Base-by-base conservation (phyloP, 192 early-diverging fungal species). In the Chytriomyces hyalinus region DNA sequence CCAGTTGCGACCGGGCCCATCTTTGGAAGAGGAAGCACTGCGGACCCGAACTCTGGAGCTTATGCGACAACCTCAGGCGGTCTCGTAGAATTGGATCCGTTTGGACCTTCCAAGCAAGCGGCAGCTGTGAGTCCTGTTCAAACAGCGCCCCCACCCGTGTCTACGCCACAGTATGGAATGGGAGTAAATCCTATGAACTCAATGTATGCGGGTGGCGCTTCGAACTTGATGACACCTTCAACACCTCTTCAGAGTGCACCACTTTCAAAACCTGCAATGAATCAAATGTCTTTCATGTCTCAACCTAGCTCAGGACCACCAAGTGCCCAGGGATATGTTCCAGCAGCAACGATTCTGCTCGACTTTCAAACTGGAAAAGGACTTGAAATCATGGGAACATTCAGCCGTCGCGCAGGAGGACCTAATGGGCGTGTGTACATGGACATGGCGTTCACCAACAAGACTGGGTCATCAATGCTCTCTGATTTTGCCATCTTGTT, bases 401-500 rank as follows among this genome's bases (percentile, higher is more conserved):
- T 74, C 63, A 46, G 45, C 59, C 69, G 63, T 26, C 63, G 82
- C 17, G 61, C 81, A 46, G 81, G 80, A 24, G 15, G 20, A n/a
- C 53, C 53, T n/a, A 36, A 36, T 36, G 36, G 36, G 36, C 68
- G 80, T 45, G 15, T 84, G 2, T 81, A 49, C 59, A 46, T 90
- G 70, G 86, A 90, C 6, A 45, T 89, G 53, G 79, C 45, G 8
- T 72, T 89, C 28, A 48, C 72, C 10, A 90, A 90, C 76, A 79
- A 78, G n/a, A 65, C 43, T 3, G 11, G 51, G 6, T 28, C 48
- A 24, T 76, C 36, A 44, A 24, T 82, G 11, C 73, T 90, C 70
- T 70, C 75, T 22, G 88, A 88, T 43, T 89, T 90, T 78, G 88
- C 88, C 8, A 89, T 90, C 46, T 86, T 90, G 65, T 90, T 90